Evolutionary conservation across 2,329 filamentous ascomycete genomes (phyloP), one percentile per base, ranked within the genome.

Genomic region (Pseudogymnoascus sp.): DNA sequence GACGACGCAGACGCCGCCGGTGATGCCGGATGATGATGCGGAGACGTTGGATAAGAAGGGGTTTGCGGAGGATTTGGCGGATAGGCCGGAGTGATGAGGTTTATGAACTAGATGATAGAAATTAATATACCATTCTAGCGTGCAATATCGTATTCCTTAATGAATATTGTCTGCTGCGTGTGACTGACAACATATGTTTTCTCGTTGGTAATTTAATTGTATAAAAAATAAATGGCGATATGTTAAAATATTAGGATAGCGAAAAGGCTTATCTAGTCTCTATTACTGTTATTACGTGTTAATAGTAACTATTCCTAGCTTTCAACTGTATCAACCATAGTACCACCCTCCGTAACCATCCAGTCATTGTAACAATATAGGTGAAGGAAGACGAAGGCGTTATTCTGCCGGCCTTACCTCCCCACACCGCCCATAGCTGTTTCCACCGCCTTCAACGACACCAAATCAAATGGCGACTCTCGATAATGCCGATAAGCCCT

Each of bases 11-110:
- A 80, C 83, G 50, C 80, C 79, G 6, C 74, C 79, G 33, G 72
- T 80, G 4, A 76, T 81, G 30, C 79, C 79, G 2, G 79, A 82
- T 62, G 80, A 78, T 2, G 76, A 77, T 59, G 78, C 78, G 2
- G 72, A 73, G 59, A 79, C 79, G 28, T 72, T 88, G 43, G 78
- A 83, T 63, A 75, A 77, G 60, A 81, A 80, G 61, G 82, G 84
- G 0, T 83, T 86, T 69, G 83, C 80, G 0, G 72, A 81, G 69
- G 78, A 67, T 47, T 54, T 62, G 14, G 62, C 64, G 5, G 60
- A 43, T 12, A 60, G 5, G 20, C 39, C 22, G 57, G 41, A 62
- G 9, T 57, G 36, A 39, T 30, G 43, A 16, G 33, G 16, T 36
- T n/a, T 1, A 58, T 38, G 1, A 58, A 58, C 1, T 58, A 58